A percentile compares a stretch with the other conserved stretches of the same genome.
Conservation (phyloP, 352 stramenopile species). For the Phytophthora macrochlamydospora region DNA sequence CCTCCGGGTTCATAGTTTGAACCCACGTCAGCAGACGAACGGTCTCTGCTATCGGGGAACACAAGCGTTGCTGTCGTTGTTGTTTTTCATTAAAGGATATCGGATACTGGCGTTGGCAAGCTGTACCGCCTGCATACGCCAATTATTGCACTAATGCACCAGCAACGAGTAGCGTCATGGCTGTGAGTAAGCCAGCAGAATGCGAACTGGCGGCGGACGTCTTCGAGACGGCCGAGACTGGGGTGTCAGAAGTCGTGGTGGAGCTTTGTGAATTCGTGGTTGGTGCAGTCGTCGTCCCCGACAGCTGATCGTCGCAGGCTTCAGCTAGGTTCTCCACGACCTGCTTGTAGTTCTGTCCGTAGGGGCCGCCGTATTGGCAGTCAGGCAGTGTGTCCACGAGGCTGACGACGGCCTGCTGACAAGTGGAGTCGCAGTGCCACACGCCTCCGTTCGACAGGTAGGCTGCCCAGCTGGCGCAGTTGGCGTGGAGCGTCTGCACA, state of each 20-base stretch:
- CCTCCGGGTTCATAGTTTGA: background rate
- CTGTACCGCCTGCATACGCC: too few species aligned
- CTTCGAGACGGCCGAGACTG: conserved; percentile 5
- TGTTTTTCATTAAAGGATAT: background rate
- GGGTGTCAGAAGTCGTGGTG: background rate
- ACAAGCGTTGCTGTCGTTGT: background rate
- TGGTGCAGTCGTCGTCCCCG: background rate
- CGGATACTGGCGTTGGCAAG: too few species aligned
- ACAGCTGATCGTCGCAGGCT: background rate
- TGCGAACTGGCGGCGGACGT: background rate
- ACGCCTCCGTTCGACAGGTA: conserved; percentile 17
- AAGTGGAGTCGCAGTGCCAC: conserved; percentile 20
- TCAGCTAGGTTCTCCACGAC: conserved; percentile 6
- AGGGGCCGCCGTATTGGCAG: conserved; percentile 14
- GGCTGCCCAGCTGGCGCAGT: conserved; percentile 15
- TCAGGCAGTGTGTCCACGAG: conserved; percentile 12
- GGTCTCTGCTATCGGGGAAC: background rate
- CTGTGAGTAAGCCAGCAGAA: background rate
- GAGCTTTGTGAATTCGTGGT: background rate
- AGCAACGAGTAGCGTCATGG: conserved; percentile 7
- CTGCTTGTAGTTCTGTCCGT: conserved; percentile 21
- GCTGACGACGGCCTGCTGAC: conserved; percentile 11
- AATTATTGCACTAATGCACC: conserved; percentile 1
- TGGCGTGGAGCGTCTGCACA: conserved; percentile 9
- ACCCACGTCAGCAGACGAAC: background rate